These are phyloP conservation scores for Aspergillus arachidicola DNA, from an alignment of 2,329 filamentous ascomycete species.

Conservation along the genomic window DNA sequence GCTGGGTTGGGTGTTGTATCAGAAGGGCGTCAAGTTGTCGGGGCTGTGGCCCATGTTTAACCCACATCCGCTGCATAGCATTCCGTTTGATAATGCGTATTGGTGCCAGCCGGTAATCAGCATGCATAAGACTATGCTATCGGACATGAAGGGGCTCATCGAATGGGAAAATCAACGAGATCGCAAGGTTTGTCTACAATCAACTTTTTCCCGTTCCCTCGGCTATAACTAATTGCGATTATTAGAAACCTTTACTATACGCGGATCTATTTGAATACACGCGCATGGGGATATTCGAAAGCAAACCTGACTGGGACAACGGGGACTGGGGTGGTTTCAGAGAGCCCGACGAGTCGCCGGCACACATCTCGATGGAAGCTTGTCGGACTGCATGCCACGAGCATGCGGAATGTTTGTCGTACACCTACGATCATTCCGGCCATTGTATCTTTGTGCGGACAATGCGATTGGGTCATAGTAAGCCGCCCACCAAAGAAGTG, in stretches of 20 bases:
- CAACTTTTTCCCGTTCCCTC: not conserved
- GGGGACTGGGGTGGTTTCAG: slow-evolving; percentile 36
- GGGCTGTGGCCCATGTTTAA: slow-evolving; percentile 55
- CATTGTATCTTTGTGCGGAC: slow-evolving; percentile 27
- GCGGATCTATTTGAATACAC: slow-evolving; percentile 34
- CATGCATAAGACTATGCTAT: slow-evolving; percentile 51
- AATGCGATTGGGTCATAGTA: slow-evolving; percentile 24
- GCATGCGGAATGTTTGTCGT: slow-evolving; percentile 25
- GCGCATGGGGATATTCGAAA: slow-evolving; percentile 22
- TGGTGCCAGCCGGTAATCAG: slow-evolving; percentile 57
- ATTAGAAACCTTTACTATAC: slow-evolving; percentile 25
- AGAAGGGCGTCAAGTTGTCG: slow-evolving; percentile 48
- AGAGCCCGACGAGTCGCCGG: slow-evolving; percentile 27
- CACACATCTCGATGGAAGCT: slow-evolving; percentile 30
- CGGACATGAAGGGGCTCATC: slow-evolving; percentile 55
- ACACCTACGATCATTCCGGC: slow-evolving; percentile 25
- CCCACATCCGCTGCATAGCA: slow-evolving; percentile 53
- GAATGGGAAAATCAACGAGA: slow-evolving; percentile 40
- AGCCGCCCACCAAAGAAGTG: slow-evolving; percentile 13
- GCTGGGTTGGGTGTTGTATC: slow-evolving; percentile 51
- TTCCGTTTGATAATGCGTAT: slow-evolving; percentile 50
- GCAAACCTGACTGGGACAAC: slow-evolving; percentile 36
- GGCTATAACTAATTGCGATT: not conserved
- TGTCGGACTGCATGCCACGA: slow-evolving; percentile 29
- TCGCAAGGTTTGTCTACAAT: slow-evolving; percentile 21